Evolutionary conservation across 257 asterid genomes (phyloP), one percentile per base, ranked within the genome.

Genomic region (Penstemon barbatus): DNA sequence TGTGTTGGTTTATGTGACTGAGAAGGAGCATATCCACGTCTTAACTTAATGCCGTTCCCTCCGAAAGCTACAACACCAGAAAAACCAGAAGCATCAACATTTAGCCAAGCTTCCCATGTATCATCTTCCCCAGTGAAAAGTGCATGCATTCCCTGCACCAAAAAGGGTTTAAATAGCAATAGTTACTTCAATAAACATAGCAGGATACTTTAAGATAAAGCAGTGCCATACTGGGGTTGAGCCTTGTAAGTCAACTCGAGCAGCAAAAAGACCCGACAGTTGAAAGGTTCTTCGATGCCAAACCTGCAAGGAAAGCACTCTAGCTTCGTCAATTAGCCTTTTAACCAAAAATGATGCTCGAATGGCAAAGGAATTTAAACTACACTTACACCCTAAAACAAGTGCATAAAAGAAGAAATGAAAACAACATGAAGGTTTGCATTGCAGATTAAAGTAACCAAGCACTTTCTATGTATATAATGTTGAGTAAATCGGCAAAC

Each of bases 231-330:
- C 99, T 7, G 86, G 76, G 70, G 80, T 77, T 67, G 92, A 87
- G 79, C 99, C 99, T 82, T 94, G 97, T 75, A 94, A 82, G 84
- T 94, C 96, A 81, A 94, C 87, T 65, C 99, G 95, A 78, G 97
- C 97, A 39, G 99, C 99, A 86, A 88, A 94, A 59, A 94, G 92
- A 68, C 99, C 99, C 42, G 97, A 94, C 11, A 87, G 93, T 74
- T 94, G 99, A 82, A 94, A 94, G 68, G 96, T 91, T 71, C 99
- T 81, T 70, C 99, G 82, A 79, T 83, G 96, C 99, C 99, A 94
- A 70, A 91, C 91, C 97, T 94, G 84, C 74, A 77, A 71, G 64
- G 54, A 73, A 70, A 39, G 25, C 51, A 66, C 48, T 61, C 49
- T 38, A 71, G 74, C 63, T 69, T 72, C 70, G 40, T 57, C 63